A percentile compares a stretch with the other conserved stretches of the same genome.
These are phyloP conservation scores for Suillus variegatus DNA, from an alignment of 768 basidiomycete genomes.

Conservation along the genomic window DNA sequence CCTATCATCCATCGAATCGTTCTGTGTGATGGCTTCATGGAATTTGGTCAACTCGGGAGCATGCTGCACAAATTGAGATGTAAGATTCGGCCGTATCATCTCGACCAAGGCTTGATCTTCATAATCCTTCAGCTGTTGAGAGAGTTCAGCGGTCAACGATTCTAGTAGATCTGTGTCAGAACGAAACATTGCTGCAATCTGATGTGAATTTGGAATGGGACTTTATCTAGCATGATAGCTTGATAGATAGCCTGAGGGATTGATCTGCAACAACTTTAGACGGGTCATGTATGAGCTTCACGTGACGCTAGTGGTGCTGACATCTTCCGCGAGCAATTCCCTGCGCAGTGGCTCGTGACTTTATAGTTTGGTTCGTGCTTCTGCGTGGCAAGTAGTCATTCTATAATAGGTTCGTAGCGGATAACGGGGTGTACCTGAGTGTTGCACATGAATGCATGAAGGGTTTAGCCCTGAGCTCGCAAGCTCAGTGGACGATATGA, in stretches of 20 bases:
- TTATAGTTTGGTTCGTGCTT: not conserved
- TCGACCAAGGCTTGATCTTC: not conserved
- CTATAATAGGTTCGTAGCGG: not conserved
- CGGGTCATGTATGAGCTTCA: not conserved
- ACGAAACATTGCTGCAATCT: not conserved
- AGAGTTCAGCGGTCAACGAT: constrained; percentile 3
- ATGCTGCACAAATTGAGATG: constrained; percentile 3
- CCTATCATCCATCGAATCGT: not conserved
- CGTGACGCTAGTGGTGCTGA: not conserved
- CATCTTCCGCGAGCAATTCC: not conserved
- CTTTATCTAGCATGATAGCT: not conserved
- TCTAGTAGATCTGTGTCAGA: not conserved
- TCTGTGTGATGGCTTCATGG: not conserved
- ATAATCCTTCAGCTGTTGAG: constrained; percentile 2
- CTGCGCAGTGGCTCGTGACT: not conserved
- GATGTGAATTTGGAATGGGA: not conserved
- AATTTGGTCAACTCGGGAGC: constrained; percentile 2
- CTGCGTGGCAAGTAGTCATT: not conserved
- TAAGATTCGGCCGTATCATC: constrained; percentile 3
- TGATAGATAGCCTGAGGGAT: not conserved
- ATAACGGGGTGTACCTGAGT: not conserved
- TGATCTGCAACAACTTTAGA: not conserved
- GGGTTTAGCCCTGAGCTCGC: not conserved
- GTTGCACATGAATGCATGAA: not conserved
- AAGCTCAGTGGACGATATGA: not conserved